Base-by-base conservation (phyloP, 129 eudicot species). In the Gnaphalium uliginosum region DNA sequence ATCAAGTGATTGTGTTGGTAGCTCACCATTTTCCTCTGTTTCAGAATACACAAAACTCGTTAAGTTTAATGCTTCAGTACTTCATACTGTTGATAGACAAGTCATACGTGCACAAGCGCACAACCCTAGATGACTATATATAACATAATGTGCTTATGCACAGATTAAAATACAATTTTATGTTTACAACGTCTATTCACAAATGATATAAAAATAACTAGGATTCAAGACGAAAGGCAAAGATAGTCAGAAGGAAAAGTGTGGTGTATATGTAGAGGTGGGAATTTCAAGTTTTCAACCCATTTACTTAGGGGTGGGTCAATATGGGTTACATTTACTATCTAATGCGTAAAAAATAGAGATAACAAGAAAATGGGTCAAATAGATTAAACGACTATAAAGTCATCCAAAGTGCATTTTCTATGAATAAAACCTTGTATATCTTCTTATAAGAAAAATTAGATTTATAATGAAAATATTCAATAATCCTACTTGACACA, bases 11-110 rank as follows among this genome's bases (percentile, higher is more conserved):
- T 67, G 74, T 65, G 63, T 78, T 73, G 87, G 65, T 79, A 89
- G 67, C 79, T 87, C 87, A 61, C 81, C 86, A 27, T 75, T 81
- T 85, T 92, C 96, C 86, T 87, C 97, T 92, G 85, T 60, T 73
- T 41, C 46, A 64, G 10, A 11, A 79, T 75, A 63, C 24, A 37
- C 76, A 73, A 37, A 21, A 73, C 29, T 37, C 76, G 2, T 69
- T 41, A 68, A n/a, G 46, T 24, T 56, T 22, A 53, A 61, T 50
- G 56, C 43, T 13, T 56, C 43, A 8, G 43, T 37, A 37, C 62
- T 35, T n/a, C 26, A 39, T 61, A 46, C 15, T 54, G 10, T 21
- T 59, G 10, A 59, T 4, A 59, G 64, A 48, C 17, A 60, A 60
- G 51, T 23, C 58, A 24, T 8, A 26, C 26, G 8, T 6, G 25